Base-by-base conservation (phyloP, 176 grass and related monocot species). In the Zea luxurians region DNA sequence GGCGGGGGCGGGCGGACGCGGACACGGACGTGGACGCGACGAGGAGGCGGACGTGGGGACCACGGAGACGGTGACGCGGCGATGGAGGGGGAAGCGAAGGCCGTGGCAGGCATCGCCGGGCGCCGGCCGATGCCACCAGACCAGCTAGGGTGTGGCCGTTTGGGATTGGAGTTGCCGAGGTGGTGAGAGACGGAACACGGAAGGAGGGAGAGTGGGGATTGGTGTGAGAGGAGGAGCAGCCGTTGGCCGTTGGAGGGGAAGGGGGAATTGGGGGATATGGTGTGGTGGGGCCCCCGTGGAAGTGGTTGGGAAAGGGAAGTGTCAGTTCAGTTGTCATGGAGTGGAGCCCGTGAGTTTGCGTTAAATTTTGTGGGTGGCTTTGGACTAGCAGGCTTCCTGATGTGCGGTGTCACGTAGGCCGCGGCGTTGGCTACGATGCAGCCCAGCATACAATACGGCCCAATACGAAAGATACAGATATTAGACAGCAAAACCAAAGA, bases 1-100 rank as follows among this genome's bases (percentile, higher is more conserved):
- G 75, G 89, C 83, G 68, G 87, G 16, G 55, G 66, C 13, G 69
- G 27, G 37, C 71, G 67, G 78, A 84, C 48, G 44, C 76, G 52
- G 37, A 58, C 58, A 48, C 17, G 70, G 53, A 12, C 58, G 58
- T 17, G 70, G 53, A 12, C 5, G 4, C 38, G 61, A 27, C 61
- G 79, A 44, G 52, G 77, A 43, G 44, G 73, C 50, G 45, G 37
- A 6, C 73, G 52, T 8, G 67, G 38, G n/a, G 47, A 61, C 64
- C 60, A 81, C 37, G 84, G 81, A 0, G 55, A 15, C 21, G 87
- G 74, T 8, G 46, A 41, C 36, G 44, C 55, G 47, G 68, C 54
- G 2, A 21, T 3, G 57, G 60, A 67, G 61, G 82, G 13, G 58
- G 49, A 67, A 66, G 82, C 37, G 45, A 49, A 63, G 66, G 68